Evolutionary conservation across 805 yeast species (phyloP), one percentile per base, ranked within the genome.

Genomic region (Ogataea wickerhamii): DNA sequence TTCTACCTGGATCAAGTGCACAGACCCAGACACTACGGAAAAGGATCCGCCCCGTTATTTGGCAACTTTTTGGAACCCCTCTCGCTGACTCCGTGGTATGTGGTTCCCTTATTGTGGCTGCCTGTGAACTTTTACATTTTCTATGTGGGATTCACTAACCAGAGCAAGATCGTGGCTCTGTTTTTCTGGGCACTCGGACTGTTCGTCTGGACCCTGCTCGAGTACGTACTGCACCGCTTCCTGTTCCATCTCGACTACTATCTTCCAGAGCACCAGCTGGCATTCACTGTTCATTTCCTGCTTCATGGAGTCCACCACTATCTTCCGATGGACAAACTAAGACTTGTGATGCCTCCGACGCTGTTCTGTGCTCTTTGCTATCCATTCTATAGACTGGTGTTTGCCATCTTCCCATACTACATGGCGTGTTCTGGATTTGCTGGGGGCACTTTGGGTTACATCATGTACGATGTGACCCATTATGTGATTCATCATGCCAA

Each of bases 271-370:
- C 75, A 84, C 62, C 81, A 78, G 34, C 33, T 75, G 16, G 84
- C 86, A 6, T 80, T 84, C 54, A 77, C 95, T 1, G 41, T 88
- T 29, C 99, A 93, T 63, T 93, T 93, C 71, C 62, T 88, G 41
- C 70, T 91, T 49, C 99, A 93, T 55, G 99, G 99, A 40, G 83
- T 89, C 36, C 99, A 93, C 62, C 99, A 93, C 64, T 93, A 86
- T 62, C 73, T 93, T 51, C 99, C 99, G 47, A 93, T 94, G 98
- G 99, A 93, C 67, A 77, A 76, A 43, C 70, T 78, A 60, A 79
- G 99, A 60, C 75, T 93, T 54, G 99, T 93, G 25, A 83, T 93
- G 85, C 99, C 99, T 3, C 99, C 99, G 34, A 72, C 97, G 0
- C 67, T 93, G 56, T 82, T 91, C 47, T 46, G 82, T 12, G 63